Conservation (phyloP, 768 basidiomycete species). For the Candolleomyces eurysporus region DNA sequence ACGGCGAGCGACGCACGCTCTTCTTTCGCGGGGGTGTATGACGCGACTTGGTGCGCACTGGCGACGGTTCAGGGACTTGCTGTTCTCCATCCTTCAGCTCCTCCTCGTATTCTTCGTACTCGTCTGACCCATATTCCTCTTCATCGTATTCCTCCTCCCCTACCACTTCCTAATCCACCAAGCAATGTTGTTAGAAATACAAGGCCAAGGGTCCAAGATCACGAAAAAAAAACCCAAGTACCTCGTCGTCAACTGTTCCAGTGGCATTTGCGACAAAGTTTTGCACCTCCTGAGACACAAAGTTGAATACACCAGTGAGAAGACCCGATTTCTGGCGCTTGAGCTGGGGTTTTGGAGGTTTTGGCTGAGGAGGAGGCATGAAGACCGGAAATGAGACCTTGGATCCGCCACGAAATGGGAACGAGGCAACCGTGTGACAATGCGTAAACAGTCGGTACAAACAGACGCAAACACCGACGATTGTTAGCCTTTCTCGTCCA, state of each 20-base stretch:
- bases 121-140: conserved; percentile 11
- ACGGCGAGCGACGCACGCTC: background rate
- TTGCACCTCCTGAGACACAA: conserved; percentile 68
- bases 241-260: conserved; percentile 24
- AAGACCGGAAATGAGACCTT: background rate
- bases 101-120: conserved; percentile 2
- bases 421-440: conserved; percentile 3
- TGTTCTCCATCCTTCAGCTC: conserved; percentile 4
- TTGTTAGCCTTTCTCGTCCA: too few species aligned
- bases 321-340: conserved; percentile 15
- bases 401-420: background rate
- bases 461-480: conserved; percentile 4
- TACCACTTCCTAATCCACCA: conserved; percentile 4
- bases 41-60: background rate
- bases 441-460: conserved; percentile 4
- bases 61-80: conserved; percentile 2
- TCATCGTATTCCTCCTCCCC: conserved; percentile 10
- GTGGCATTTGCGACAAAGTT: conserved; percentile 71
- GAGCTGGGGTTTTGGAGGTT: background rate
- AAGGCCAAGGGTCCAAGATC: background rate
- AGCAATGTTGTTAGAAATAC: background rate
- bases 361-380: conserved; percentile 18
- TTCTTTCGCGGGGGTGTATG: background rate
- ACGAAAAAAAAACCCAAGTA: background rate
- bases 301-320: conserved; percentile 55